phyloP scores from a whole-genome alignment of 768 basidiomycete genomes.

The Stropharia rugosoannulata region DNA sequence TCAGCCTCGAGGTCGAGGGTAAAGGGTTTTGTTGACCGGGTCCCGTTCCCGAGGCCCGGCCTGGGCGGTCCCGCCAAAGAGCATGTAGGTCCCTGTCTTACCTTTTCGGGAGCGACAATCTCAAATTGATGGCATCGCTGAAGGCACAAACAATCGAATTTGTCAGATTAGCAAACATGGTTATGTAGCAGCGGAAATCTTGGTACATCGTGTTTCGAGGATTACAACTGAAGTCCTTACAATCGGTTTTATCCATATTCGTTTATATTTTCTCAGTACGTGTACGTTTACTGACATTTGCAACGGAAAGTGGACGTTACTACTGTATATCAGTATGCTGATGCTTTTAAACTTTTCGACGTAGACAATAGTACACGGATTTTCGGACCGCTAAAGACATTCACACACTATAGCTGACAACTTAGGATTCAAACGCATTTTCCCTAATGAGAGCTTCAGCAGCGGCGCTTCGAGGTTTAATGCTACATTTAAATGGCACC shows the following conservation, averaged over 20 bases:
- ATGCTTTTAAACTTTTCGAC: neutral
- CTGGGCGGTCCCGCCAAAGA: conserved; percentile 2
- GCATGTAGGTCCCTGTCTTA: conserved; percentile 5
- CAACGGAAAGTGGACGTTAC: too few relatives aligned
- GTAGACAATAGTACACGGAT: too few relatives aligned
- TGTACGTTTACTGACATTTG: too few relatives aligned
- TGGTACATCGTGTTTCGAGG: too few relatives aligned
- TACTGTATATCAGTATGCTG: too few relatives aligned
- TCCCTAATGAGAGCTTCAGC: conserved; percentile 17
- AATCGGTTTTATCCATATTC: too few relatives aligned
- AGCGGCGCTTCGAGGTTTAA: conserved; percentile 16
- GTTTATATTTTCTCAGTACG: too few relatives aligned
- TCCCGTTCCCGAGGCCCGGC: conserved; percentile 1
- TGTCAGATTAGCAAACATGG: neutral
- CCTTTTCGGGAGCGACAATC: conserved; percentile 2
- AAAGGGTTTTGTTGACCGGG: neutral
- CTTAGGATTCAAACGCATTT: neutral
- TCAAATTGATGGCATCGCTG: neutral
- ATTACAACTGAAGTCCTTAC: too few relatives aligned
- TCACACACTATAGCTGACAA: neutral
- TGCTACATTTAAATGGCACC: conserved; percentile 22
- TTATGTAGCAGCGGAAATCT: neutral
- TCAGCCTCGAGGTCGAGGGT: neutral
- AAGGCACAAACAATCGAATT: neutral
- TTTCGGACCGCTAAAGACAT: too few relatives aligned